Evolutionary conservation across 1,284 basidiomycete species (phyloP).

Genomic region (Fomitopsis palustris): DNA sequence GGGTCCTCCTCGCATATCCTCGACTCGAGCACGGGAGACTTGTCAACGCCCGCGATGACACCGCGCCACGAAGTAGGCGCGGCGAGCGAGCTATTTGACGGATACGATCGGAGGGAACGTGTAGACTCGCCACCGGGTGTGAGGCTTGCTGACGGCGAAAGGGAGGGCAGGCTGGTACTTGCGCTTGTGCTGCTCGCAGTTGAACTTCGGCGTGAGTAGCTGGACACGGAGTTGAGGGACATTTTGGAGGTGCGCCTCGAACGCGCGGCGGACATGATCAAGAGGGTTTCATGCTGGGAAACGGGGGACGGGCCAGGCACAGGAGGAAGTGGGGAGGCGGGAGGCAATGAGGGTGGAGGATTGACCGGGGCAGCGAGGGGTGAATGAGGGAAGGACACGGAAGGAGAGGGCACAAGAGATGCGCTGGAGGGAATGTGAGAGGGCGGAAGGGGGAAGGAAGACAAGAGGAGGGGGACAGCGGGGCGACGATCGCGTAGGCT

Average conservation of each 20-base stretch:
- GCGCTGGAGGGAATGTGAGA: conserved; percentile 44
- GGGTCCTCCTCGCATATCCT: conserved; percentile 27
- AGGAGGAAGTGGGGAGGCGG: conserved; percentile 45
- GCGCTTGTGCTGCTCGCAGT: conserved; percentile 21
- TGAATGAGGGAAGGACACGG: conserved; percentile 6
- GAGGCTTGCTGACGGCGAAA: conserved; percentile 16
- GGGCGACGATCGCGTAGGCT: conserved; percentile 17
- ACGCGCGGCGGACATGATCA: conserved; percentile 36
- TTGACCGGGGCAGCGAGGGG: conserved; percentile 20
- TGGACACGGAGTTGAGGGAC: conserved; percentile 28
- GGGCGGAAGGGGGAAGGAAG: conserved; percentile 49
- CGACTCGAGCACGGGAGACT: conserved; percentile 21
- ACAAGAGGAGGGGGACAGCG: conserved; percentile 40
- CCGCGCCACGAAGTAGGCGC: conserved; percentile 12
- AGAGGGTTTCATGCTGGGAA: conserved; percentile 41
- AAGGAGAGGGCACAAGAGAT: conserved; percentile 3
- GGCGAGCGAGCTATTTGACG: conserved; percentile 27
- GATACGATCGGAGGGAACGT: conserved; percentile 27
- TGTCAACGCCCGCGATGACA: conserved; percentile 6
- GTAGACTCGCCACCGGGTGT: conserved; percentile 21
- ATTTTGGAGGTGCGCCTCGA: conserved; percentile 33
- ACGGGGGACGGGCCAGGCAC: conserved; percentile 49
- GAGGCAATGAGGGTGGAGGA: conserved; percentile 44
- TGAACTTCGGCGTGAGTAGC: conserved; percentile 29
- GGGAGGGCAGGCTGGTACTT: conserved; percentile 15